A percentile compares a stretch with the other conserved stretches of the same genome.
Evolutionary conservation across 2,329 filamentous ascomycete genomes (phyloP).

Genomic region (Ceratocystiopsis brevicomis): DNA sequence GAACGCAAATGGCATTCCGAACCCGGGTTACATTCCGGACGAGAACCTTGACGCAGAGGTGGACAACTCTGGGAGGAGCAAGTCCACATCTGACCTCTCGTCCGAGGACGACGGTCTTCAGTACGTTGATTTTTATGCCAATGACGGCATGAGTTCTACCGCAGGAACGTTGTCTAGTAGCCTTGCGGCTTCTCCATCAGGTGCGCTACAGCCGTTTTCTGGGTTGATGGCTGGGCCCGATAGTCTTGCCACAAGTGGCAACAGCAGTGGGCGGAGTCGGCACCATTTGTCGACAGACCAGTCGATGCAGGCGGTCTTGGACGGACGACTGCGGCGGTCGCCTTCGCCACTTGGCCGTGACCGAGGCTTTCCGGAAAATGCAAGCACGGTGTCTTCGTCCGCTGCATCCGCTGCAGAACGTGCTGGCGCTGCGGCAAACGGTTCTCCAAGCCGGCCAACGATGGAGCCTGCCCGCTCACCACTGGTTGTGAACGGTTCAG

Average conservation of each 20-base stretch:
- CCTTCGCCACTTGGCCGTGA: constrained; percentile 35
- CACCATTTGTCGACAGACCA: constrained; percentile 29
- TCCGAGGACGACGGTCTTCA: constrained; percentile 27
- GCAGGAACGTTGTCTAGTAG: no score
- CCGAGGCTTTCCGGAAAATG: constrained; percentile 24
- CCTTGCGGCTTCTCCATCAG: no score
- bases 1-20: constrained; percentile 28
- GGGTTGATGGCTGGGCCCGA: neutral
- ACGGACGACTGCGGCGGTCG: constrained; percentile 33
- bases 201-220: no score
- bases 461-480: constrained; percentile 13
- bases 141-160: constrained; percentile 13
- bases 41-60: constrained; percentile 26
- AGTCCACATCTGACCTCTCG: constrained; percentile 21
- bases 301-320: constrained; percentile 32
- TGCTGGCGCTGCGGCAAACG: no score
- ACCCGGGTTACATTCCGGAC: constrained; percentile 38
- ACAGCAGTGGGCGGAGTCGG: constrained; percentile 18
- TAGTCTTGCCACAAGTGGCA: neutral
- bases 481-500: constrained; percentile 17
- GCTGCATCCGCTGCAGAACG: no score
- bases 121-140: constrained; percentile 21
- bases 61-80: constrained; percentile 22
- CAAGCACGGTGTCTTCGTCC: constrained; percentile 12
- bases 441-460: constrained; percentile 2